Base-by-base conservation (phyloP, 2,329 filamentous ascomycete genomes). In the Akanthomyces muscarius region DNA sequence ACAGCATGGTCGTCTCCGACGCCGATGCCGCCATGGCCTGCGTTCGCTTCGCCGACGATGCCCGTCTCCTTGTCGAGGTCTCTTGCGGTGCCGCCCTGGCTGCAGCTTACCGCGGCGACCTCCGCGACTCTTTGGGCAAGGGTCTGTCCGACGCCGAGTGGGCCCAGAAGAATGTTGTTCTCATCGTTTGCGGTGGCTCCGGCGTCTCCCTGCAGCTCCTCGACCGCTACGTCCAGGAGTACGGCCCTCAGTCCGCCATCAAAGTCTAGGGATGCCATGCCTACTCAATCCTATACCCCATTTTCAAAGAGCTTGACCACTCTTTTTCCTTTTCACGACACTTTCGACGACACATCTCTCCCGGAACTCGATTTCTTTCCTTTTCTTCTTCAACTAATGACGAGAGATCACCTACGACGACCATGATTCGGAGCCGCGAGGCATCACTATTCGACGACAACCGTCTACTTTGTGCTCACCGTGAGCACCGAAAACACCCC, bases 81-180 rank as follows among this genome's bases (percentile, higher is more conserved):
- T 87, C 92, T 0, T 97, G 94, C 73, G 92, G 93, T 0, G 92
- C 94, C 6, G 89, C 89, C 59, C 76, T 96, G 14, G 91, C 89
- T 1, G 73, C 85, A 3, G 86, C 81, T 64, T 92, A 91, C 69
- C 84, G 84, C 47, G 86, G 83, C 0, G 75, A 83, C 47, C 71
- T 96, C 70, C 82, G 87, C 70, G 79, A 81, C 68, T 76, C 86
- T 11, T 76, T 92, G 0, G 85, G 88, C 0, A 69, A 75, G 54
- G 78, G 74, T 0, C 57, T 84, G 58, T 74, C 75, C 1, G 83
- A 85, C 38, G 82, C 83, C 41, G 82, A 91, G 66, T 87, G 83
- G 75, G 78, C 80, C 0, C 77, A 83, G 63, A 89, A 86, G 72
- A 91, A 90, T 67, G 84, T 97, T 6, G 92, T 97, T 1, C 79